Conservation (phyloP, 2,329 filamentous ascomycete genomes). For the Paracoccidioides lutzii region DNA sequence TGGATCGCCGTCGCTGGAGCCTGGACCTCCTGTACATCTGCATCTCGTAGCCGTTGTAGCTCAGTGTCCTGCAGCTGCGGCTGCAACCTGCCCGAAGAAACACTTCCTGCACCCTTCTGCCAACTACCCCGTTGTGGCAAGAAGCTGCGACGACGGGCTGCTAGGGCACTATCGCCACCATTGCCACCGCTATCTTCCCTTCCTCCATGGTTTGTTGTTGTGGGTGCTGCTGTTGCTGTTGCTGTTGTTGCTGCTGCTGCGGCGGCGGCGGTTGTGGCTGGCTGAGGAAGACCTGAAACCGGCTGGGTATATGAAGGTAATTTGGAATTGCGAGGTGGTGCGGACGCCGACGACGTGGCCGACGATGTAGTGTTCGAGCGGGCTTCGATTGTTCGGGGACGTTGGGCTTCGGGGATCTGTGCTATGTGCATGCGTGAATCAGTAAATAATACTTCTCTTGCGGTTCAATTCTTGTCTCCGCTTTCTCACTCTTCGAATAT, state of each 20-base stretch:
- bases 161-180: not conserved
- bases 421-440: slow-evolving; percentile 1
- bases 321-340: not conserved
- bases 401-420: not conserved
- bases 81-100: slow-evolving; percentile 7
- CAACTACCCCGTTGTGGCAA: slow-evolving; percentile 20
- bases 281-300: not conserved
- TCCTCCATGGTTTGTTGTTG: slow-evolving; percentile 1
- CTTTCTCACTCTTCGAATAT: not conserved
- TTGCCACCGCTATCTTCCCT: not conserved
- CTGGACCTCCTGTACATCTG: not conserved
- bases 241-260: slow-evolving; percentile 8
- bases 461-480: too few relatives aligned
- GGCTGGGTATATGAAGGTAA: slow-evolving; percentile 8
- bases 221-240: not conserved
- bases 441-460: not conserved
- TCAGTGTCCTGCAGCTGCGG: slow-evolving; percentile 9
- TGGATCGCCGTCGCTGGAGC: not conserved
- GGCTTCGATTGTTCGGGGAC: not conserved
- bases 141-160: slow-evolving; percentile 16
- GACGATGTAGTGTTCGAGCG: not conserved
- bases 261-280: not conserved
- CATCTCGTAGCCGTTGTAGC: not conserved
- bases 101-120: slow-evolving; percentile 12
- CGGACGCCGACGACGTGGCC: not conserved